Conservation (phyloP, 2,329 filamentous ascomycete genomes). For the Periglandula ipomoeae region DNA sequence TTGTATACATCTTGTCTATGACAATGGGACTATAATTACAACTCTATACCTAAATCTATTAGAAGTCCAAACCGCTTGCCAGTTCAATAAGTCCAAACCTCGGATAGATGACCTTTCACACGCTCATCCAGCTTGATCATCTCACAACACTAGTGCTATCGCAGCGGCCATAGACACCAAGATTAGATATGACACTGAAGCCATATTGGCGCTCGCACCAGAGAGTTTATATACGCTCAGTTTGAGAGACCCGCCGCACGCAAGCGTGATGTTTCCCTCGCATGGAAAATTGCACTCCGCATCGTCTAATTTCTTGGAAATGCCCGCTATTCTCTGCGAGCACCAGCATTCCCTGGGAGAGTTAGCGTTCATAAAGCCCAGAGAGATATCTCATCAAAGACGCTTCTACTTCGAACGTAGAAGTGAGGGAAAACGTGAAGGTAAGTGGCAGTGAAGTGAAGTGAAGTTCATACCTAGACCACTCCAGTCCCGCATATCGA, state of each 20-base stretch:
- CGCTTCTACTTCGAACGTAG: too few relatives aligned
- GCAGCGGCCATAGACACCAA: neutral
- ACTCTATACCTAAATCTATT: neutral
- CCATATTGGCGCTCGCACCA: slow-evolving; percentile 1
- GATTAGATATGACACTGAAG: neutral
- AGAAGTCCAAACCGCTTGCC: neutral
- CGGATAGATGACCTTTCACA: neutral
- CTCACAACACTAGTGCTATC: neutral
- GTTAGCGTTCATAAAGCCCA: too few relatives aligned
- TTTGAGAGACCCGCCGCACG: slow-evolving; percentile 45
- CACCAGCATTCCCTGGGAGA: slow-evolving; percentile 50
- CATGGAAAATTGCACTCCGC: slow-evolving; percentile 41
- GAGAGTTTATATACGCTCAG: slow-evolving; percentile 34
- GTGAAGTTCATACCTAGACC: slow-evolving; percentile 28
- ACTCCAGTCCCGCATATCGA: slow-evolving; percentile 46
- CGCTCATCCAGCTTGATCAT: neutral
- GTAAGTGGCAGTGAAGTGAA: neutral
- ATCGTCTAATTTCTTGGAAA: slow-evolving; percentile 38
- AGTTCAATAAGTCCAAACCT: neutral
- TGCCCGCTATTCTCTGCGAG: slow-evolving; percentile 35
- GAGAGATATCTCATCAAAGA: too few relatives aligned
- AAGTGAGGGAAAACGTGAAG: neutral
- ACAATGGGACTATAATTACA: too few relatives aligned
- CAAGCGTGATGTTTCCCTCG: slow-evolving; percentile 39
- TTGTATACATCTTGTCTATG: too few relatives aligned